These are phyloP conservation scores for Bisporella sp. DNA, from an alignment of 2,329 filamentous ascomycete genomes.

Conservation along the genomic window DNA sequence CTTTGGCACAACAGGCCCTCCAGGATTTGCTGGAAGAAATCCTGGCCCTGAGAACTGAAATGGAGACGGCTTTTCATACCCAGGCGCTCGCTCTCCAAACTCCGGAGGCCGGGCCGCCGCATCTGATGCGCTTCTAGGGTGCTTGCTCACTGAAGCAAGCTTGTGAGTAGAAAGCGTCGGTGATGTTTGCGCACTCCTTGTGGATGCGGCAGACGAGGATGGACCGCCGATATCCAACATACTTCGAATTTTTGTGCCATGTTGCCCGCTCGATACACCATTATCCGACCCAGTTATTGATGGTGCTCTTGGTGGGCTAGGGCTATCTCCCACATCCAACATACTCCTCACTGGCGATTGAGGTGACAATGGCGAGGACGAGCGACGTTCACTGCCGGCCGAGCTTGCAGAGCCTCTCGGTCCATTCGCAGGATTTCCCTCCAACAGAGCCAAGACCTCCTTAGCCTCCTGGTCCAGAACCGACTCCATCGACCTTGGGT, in stretches of 20 bases:
- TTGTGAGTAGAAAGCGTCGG: constrained; percentile 36
- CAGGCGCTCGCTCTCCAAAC: constrained; percentile 34
- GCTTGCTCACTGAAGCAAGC: constrained; percentile 23
- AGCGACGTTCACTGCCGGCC: constrained; percentile 33
- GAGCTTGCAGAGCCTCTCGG: constrained; percentile 24
- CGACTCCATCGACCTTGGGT: constrained; percentile 66
- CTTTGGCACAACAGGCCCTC: constrained; percentile 37
- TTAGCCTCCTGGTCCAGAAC: constrained; percentile 70
- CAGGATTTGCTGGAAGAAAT: constrained; percentile 45
- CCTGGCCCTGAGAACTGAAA: constrained; percentile 51
- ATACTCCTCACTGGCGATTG: constrained; percentile 57
- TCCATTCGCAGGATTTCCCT: constrained; percentile 26
- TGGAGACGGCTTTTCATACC: constrained; percentile 39
- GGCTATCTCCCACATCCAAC: background rate
- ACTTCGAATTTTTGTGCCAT: constrained; percentile 24
- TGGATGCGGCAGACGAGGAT: constrained; percentile 25
- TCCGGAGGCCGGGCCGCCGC: constrained; percentile 38
- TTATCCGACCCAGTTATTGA: background rate
- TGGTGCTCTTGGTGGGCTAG: background rate
- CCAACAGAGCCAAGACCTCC: constrained; percentile 64
- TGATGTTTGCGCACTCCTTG: constrained; percentile 40
- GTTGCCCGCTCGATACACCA: too few relatives aligned
- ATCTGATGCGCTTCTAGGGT: constrained; percentile 46
- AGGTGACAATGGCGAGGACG: constrained; percentile 46
- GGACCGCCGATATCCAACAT: background rate